These are phyloP conservation scores for Tolypocladium cylindrosporum DNA, from an alignment of 2,329 filamentous ascomycete genomes.

Conservation along the genomic window DNA sequence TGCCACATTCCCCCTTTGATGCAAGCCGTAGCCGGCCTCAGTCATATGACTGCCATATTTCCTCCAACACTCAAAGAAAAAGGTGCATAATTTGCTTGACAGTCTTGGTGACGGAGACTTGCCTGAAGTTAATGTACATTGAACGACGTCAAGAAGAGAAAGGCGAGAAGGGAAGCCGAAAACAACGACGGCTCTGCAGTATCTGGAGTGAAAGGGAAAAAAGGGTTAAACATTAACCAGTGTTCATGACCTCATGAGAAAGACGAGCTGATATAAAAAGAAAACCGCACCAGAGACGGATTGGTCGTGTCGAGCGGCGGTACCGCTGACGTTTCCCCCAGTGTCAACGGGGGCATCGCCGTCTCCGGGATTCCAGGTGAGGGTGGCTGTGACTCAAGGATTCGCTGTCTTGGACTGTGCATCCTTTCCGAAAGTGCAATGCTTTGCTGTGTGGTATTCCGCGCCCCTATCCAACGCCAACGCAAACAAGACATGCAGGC, in stretches of 20 bases:
- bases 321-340: neutral
- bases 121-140: constrained; percentile 20
- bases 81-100: constrained; percentile 2
- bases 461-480: constrained; percentile 26
- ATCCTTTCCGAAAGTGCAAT: neutral
- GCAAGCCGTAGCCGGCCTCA: neutral
- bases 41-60: neutral
- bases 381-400: neutral
- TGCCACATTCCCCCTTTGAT: neutral
- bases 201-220: constrained; percentile 2
- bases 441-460: constrained; percentile 7
- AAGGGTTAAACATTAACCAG: constrained; percentile 22
- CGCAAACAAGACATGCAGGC: constrained; percentile 16
- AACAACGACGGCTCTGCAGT: constrained; percentile 3
- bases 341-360: neutral
- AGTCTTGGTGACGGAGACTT: constrained; percentile 18
- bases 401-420: neutral
- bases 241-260: constrained; percentile 23
- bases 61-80: neutral
- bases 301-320: constrained; percentile 6
- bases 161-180: constrained; percentile 4
- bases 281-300: constrained; percentile 1
- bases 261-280: constrained; percentile 10
- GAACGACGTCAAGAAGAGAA: constrained; percentile 6
- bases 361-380: neutral